Conservation (phyloP, 441 rosid species). For the Eruca vesicaria region DNA sequence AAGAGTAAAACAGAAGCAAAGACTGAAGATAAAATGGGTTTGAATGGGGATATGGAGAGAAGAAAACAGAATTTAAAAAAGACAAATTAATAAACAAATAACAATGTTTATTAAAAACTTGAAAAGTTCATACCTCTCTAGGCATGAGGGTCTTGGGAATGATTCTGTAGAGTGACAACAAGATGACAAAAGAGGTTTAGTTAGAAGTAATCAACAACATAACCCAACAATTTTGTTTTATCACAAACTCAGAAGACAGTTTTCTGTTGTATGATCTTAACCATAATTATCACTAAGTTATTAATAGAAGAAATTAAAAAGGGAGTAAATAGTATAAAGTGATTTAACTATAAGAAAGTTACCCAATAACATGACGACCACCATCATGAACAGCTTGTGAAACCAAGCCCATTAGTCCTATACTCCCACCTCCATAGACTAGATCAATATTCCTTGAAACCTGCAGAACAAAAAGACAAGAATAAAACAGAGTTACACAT, state of each 20-base stretch:
- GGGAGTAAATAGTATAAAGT: not conserved
- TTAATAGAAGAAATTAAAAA: not conserved
- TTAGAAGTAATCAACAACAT: conserved; percentile 30
- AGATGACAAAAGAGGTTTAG: conserved; percentile 56
- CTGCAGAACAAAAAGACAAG: conserved; percentile 30
- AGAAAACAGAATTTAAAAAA: not conserved
- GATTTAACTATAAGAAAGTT: conserved; percentile 6
- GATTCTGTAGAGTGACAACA: conserved; percentile 81
- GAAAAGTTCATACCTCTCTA: conserved; percentile 76
- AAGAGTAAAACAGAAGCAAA: conserved; percentile 35
- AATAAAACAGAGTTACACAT: conserved; percentile 18
- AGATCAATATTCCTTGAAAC: conserved; percentile 53
- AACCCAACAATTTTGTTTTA: conserved; percentile 35
- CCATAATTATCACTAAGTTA: not conserved
- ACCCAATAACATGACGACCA: conserved; percentile 68
- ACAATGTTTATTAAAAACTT: conserved; percentile 33
- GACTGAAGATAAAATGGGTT: not conserved
- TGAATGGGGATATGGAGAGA: conserved; percentile 7
- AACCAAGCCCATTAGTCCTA: conserved; percentile 66
- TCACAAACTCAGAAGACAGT: conserved; percentile 4
- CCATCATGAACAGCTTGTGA: conserved; percentile 63
- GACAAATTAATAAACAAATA: conserved; percentile 24
- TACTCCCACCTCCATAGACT: conserved; percentile 70
- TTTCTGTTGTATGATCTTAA: conserved; percentile 11
- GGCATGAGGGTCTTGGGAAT: conserved; percentile 99